A percentile compares a stretch with the other conserved stretches of the same genome.
phyloP scores from a whole-genome alignment of 75 land plant genomes.

The Cunninghamia lanceolata region DNA sequence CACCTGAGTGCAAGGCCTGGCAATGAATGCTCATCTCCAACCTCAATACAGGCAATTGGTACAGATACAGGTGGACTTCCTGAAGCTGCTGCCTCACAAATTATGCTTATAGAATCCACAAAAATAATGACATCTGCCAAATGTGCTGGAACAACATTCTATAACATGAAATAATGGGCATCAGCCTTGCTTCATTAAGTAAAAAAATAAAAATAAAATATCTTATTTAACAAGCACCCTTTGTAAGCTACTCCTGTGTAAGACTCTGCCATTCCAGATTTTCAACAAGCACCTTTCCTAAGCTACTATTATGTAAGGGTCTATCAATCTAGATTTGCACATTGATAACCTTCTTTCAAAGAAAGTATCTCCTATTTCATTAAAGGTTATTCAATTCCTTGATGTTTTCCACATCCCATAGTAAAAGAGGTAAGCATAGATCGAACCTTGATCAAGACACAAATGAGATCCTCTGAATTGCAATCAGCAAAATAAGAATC shows the following conservation, averaged over 20 bases:
- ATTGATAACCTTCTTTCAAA: neutral
- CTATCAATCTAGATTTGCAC: neutral
- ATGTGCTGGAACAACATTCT: slow-evolving; percentile 80
- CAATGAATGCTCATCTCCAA: slow-evolving; percentile 73
- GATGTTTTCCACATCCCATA: neutral
- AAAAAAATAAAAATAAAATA: neutral
- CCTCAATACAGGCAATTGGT: slow-evolving; percentile 88
- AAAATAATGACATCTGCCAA: slow-evolving; percentile 71
- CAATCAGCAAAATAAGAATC: slow-evolving; percentile 84
- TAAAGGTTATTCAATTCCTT: neutral
- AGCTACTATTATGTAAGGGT: neutral
- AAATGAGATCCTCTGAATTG: slow-evolving; percentile 88
- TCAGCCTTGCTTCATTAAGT: slow-evolving; percentile 3
- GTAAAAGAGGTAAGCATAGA: neutral
- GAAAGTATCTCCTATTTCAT: neutral
- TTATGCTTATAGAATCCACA: slow-evolving; percentile 84
- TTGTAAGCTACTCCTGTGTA: neutral
- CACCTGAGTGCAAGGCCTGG: slow-evolving; percentile 94
- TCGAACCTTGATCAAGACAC: slow-evolving; percentile 87
- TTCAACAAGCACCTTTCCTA: neutral
- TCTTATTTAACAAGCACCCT: neutral
- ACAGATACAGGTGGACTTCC: slow-evolving; percentile 51
- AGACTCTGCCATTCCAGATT: neutral
- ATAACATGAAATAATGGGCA: slow-evolving; percentile 9
- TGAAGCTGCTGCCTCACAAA: slow-evolving; percentile 79